These are phyloP conservation scores for Rhazya stricta DNA, from an alignment of 257 asterid genomes.

Conservation along the genomic window DNA sequence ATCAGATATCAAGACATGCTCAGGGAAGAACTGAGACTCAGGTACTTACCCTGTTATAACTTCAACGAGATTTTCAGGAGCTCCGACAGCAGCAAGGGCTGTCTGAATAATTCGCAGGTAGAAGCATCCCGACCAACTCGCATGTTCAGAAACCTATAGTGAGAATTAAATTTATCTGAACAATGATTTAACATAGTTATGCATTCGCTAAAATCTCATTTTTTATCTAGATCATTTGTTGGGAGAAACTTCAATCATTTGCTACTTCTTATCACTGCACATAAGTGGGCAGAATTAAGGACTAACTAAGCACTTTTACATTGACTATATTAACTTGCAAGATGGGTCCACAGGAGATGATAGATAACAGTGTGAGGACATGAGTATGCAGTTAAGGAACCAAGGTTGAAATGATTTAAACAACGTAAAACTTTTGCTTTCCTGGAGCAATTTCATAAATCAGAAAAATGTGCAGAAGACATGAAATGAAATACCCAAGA, in stretches of 20 bases:
- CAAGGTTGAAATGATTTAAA: background rate
- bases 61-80: constrained; percentile 98
- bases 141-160: constrained; percentile 89
- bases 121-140: constrained; percentile 99
- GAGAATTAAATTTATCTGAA: constrained; percentile 22
- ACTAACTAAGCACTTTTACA: background rate
- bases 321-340: background rate
- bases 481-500: background rate
- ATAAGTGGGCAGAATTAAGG: background rate
- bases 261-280: background rate
- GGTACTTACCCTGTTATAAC: constrained; percentile 88
- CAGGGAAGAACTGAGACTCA: constrained; percentile 10
- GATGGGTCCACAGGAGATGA: background rate
- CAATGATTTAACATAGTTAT: constrained; percentile 1
- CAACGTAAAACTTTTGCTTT: background rate
- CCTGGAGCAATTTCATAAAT: background rate
- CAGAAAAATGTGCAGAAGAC: background rate
- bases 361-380: background rate
- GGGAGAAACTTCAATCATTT: background rate
- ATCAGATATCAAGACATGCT: constrained; percentile 23
- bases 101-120: constrained; percentile 87
- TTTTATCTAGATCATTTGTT: background rate
- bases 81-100: constrained; percentile 96
- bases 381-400: background rate
- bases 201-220: background rate